Evolutionary conservation across 148 eudicot genomes (phyloP), one percentile per base, ranked within the genome.

Genomic region (Camellia lanceoleosa): DNA sequence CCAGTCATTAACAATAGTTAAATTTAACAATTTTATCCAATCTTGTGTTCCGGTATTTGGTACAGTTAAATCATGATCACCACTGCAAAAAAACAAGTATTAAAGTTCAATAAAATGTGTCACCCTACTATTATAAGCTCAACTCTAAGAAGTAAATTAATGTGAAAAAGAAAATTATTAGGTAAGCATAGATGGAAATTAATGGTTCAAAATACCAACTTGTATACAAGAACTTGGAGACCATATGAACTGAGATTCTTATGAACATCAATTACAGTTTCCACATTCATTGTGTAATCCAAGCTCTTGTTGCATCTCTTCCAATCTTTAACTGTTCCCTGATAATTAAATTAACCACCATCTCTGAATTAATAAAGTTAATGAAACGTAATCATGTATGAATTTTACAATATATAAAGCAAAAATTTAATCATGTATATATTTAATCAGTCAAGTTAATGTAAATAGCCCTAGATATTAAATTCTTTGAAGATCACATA

Each of bases 21-120:
- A 47, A 67, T 78, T 19, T 0, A 78, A 19, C 46, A 30, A 9
- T 20, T 51, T 51, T 46, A 78, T 65, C 80, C 80, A 78, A 12
- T 51, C 72, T 67, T 78, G 72, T 0, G 80, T 78, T 0, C 80
- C 80, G 3, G 47, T 66, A 51, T 78, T 78, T 30, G 80, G 80
- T 64, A 78, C 55, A 8, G 47, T 38, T 7, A 65, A 52, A 63
- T 78, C 80, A 23, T 67, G 73, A 56, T 78, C 80, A 59, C 80
- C 80, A 38, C 80, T 78, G 73, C 10, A 1, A 12, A 14, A 58
- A 59, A 58, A 59, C 4, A 75, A 6, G 38, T 30, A 30, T 30
- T 30, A 30, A 30, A 30, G 38, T 30, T 30, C 38, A 30, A 1
- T 30, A 30, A 30, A 30, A 0, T 30, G 38, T 30, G 38, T 30